Percentiles rank a stretch among this genome's conserved stretches.
Evolutionary conservation across 768 basidiomycete species (phyloP).

Genomic region (Leccinum incarnatum): DNA sequence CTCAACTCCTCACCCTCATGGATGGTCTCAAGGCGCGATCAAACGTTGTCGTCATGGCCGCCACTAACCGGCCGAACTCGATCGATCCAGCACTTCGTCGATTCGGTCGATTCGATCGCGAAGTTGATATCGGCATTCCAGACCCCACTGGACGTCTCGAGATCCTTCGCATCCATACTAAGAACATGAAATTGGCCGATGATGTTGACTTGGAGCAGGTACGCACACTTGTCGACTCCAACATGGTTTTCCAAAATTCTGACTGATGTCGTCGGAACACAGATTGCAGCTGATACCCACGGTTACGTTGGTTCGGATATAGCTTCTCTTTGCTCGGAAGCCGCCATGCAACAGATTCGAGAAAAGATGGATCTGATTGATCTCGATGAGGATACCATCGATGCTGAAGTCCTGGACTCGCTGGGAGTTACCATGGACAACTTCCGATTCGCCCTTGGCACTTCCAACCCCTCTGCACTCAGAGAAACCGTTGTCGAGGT

Average conservation of each 20-base stretch:
- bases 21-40: conserved; percentile 98
- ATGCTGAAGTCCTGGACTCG: conserved; percentile 97
- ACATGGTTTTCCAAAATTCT: background rate
- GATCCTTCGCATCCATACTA: conserved; percentile 98
- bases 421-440: conserved; percentile 99
- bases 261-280: conserved; percentile 1
- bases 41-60: conserved; percentile 99
- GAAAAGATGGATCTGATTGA: conserved; percentile 99
- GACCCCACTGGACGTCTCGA: conserved; percentile 99
- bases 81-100: conserved; percentile 98
- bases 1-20: conserved; percentile 98
- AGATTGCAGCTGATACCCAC: conserved; percentile 99
- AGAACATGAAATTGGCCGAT: conserved; percentile 98
- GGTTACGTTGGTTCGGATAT: conserved; percentile 99
- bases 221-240: conserved; percentile 1
- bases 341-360: conserved; percentile 99
- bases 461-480: conserved; percentile 96
- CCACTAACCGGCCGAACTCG: conserved; percentile 97
- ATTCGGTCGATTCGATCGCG: conserved; percentile 98
- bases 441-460: conserved; percentile 98
- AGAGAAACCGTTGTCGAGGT: conserved; percentile 99
- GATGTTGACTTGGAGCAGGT: conserved; percentile 98
- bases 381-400: conserved; percentile 96
- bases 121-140: conserved; percentile 98
- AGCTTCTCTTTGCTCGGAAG: conserved; percentile 96